Evolutionary conservation across 2,329 filamentous ascomycete species (phyloP).

Genomic region (Cyanodermella asteris): DNA sequence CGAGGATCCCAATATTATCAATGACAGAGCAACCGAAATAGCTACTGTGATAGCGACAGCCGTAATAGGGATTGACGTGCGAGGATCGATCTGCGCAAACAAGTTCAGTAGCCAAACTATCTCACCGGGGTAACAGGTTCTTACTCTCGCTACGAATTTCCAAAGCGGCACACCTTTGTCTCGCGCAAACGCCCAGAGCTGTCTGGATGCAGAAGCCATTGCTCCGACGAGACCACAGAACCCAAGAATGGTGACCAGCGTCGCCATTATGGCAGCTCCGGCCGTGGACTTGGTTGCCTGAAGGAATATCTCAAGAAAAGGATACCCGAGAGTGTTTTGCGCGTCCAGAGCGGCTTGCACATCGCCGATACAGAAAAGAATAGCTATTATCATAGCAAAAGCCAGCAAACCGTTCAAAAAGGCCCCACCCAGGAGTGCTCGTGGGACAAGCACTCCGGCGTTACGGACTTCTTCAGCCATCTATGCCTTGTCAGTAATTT

Average conservation of each 20-base stretch:
- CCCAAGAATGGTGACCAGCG: slow-evolving; percentile 14
- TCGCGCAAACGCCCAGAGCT: slow-evolving; percentile 2
- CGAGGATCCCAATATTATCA: slow-evolving; percentile 20
- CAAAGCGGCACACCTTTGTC: slow-evolving; percentile 2
- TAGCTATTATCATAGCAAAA: slow-evolving; percentile 18
- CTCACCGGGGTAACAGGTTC: no score
- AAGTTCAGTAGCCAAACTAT: no score
- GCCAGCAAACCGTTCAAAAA: slow-evolving; percentile 17
- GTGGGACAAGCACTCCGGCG: slow-evolving; percentile 15
- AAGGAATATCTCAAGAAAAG: slow-evolving; percentile 13
- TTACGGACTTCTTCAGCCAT: slow-evolving; percentile 18
- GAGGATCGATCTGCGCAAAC: slow-evolving; percentile 4
- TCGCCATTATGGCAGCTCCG: slow-evolving; percentile 3
- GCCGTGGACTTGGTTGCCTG: slow-evolving; percentile 10
- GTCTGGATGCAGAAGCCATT: slow-evolving; percentile 2
- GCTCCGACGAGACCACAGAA: slow-evolving; percentile 1
- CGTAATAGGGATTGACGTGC: slow-evolving; percentile 2
- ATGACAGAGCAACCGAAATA: slow-evolving; percentile 7
- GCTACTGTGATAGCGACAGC: slow-evolving; percentile 2
- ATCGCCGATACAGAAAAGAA: slow-evolving; percentile 17
- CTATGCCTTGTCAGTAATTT: background rate
- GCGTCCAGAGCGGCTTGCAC: slow-evolving; percentile 10
- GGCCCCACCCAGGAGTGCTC: slow-evolving; percentile 17
- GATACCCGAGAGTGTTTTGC: slow-evolving; percentile 12
- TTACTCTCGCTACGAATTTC: slow-evolving; percentile 1